These are phyloP conservation scores for Fusarium papillatum DNA, from an alignment of 2,329 filamentous ascomycete species.

Conservation along the genomic window DNA sequence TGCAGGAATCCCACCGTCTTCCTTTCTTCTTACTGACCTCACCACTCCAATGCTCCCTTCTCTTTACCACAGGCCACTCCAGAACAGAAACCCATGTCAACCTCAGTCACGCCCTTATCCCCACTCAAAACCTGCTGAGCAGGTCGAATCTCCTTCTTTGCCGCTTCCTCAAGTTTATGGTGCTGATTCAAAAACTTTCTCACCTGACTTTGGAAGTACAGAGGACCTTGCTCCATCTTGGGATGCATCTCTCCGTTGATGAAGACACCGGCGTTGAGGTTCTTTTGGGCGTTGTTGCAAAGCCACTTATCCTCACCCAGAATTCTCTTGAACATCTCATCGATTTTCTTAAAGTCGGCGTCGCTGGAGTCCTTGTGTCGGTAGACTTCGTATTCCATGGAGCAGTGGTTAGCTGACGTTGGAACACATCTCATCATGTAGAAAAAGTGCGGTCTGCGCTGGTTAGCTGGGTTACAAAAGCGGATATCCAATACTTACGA, in stretches of 20 bases:
- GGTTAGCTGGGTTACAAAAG: not conserved
- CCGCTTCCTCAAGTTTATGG: not conserved
- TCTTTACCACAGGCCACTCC: not conserved
- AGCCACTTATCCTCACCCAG: conserved; percentile 11
- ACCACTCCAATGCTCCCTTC: not conserved
- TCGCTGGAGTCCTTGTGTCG: conserved; percentile 6
- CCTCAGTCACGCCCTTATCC: not conserved
- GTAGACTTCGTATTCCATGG: conserved; percentile 25
- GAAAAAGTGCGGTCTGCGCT: conserved; percentile 6
- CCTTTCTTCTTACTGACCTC: not conserved
- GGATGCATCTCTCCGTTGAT: conserved; percentile 21
- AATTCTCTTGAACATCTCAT: conserved; percentile 15
- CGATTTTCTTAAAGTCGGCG: not conserved
- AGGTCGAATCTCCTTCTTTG: not conserved
- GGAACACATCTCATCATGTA: conserved; percentile 21
- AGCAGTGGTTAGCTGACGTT: not conserved
- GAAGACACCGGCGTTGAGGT: conserved; percentile 16
- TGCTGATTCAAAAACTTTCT: not conserved
- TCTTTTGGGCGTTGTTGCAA: conserved; percentile 5
- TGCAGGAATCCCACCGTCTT: not conserved
- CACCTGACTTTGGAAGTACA: not conserved
- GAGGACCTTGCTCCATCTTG: conserved; percentile 9
- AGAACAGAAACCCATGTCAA: not conserved
- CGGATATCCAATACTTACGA: conserved; percentile 9
- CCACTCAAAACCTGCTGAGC: not conserved